phyloP scores from a whole-genome alignment of 2,329 filamentous ascomycete species.

The Hypoxylon sp. region DNA sequence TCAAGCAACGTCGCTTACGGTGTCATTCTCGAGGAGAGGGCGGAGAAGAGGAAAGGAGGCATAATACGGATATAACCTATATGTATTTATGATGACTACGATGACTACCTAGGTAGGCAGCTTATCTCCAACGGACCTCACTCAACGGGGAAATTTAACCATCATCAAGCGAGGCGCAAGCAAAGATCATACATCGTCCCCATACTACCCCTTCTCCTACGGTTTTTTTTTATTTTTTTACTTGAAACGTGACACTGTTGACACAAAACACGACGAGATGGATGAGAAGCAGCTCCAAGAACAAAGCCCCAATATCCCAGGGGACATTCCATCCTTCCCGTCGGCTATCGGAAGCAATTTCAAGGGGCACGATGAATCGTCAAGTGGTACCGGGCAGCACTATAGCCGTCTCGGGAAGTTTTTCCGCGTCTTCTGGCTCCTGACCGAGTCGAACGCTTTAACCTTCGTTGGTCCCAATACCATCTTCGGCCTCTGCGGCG shows the following conservation, averaged over 20 bases:
- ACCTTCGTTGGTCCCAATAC: slow-evolving; percentile 12
- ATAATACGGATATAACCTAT: no score
- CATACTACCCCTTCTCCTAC: not conserved
- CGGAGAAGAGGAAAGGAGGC: not conserved
- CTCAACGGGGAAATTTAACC: not conserved
- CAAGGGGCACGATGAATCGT: not conserved
- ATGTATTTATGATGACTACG: no score
- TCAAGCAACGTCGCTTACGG: not conserved
- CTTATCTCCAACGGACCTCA: not conserved
- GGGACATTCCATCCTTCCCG: not conserved
- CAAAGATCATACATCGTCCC: not conserved
- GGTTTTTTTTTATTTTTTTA: not conserved
- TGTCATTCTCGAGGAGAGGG: not conserved
- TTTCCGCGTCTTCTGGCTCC: slow-evolving; percentile 6
- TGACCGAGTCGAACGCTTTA: not conserved
- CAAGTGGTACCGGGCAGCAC: not conserved
- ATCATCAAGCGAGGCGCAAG: not conserved
- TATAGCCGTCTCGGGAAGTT: not conserved
- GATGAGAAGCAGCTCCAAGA: not conserved
- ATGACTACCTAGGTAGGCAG: no score
- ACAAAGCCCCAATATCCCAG: not conserved
- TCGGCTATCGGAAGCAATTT: not conserved
- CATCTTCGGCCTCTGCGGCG: slow-evolving; percentile 7
- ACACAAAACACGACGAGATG: not conserved
- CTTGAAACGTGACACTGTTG: not conserved